These are phyloP conservation scores for Lentinula sp. DNA, from an alignment of 768 basidiomycete species.

Conservation along the genomic window DNA sequence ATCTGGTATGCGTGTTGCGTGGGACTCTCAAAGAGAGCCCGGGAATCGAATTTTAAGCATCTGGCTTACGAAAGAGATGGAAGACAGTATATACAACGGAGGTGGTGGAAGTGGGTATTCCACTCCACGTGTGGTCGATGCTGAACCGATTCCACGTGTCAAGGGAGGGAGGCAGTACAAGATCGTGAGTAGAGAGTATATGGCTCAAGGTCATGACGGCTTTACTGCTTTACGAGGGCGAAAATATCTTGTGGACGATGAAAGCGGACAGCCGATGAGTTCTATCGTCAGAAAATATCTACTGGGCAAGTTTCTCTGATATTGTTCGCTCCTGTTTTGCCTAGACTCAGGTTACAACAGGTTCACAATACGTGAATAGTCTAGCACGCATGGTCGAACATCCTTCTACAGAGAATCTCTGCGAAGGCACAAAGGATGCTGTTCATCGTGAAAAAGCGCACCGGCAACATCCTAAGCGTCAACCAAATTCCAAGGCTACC, in stretches of 20 bases:
- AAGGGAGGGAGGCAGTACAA: conserved; percentile 58
- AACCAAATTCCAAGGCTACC: conserved; percentile 19
- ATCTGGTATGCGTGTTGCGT: conserved; percentile 77
- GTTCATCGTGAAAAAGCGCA: conserved; percentile 42
- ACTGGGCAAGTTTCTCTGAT: conserved; percentile 48
- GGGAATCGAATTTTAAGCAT: conserved; percentile 72
- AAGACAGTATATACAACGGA: conserved; percentile 18
- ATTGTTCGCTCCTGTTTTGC: not conserved
- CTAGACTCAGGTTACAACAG: conserved; percentile 26
- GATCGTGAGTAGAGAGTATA: conserved; percentile 82
- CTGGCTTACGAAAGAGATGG: conserved; percentile 46
- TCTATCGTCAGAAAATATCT: conserved; percentile 78
- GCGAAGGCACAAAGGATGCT: conserved; percentile 35
- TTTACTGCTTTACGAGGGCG: conserved; percentile 62
- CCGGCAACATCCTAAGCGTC: conserved; percentile 15
- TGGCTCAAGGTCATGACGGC: conserved; percentile 83
- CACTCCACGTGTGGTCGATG: conserved; percentile 32
- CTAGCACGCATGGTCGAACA: conserved; percentile 37
- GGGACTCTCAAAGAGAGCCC: conserved; percentile 76
- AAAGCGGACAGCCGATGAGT: conserved; percentile 75
- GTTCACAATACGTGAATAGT: conserved; percentile 68
- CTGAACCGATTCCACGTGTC: conserved; percentile 48
- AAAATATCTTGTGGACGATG: conserved; percentile 73
- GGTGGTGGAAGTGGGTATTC: conserved; percentile 16
- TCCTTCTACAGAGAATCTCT: conserved; percentile 25